A percentile compares a stretch with the other conserved stretches of the same genome.
Evolutionary conservation across 306 rosid species (phyloP).

Genomic region (Medicago lupulina): DNA sequence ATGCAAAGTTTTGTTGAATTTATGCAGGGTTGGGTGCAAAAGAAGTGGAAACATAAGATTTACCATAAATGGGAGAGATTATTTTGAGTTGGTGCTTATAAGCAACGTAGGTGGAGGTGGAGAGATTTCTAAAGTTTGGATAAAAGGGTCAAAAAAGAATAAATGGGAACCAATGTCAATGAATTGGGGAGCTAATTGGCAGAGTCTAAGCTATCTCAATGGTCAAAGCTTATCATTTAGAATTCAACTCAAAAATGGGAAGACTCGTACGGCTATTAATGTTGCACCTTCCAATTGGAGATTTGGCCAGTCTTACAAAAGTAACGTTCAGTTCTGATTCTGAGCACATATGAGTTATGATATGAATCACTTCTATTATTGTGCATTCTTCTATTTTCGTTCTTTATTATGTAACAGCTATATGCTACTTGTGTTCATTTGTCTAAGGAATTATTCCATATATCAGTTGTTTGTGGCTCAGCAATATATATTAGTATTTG

Average conservation of each 20-base stretch:
- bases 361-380: slow-evolving; percentile 1
- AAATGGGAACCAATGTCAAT: slow-evolving; percentile 66
- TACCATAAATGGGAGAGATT: slow-evolving; percentile 57
- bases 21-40: slow-evolving; percentile 59
- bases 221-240: slow-evolving; percentile 68
- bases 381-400: neutral
- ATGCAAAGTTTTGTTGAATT: neutral
- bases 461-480: slow-evolving; percentile 35
- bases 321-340: slow-evolving; percentile 37
- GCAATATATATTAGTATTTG: slow-evolving; percentile 37
- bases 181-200: slow-evolving; percentile 70
- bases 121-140: slow-evolving; percentile 62
- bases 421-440: no score
- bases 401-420: neutral
- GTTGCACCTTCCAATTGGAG: slow-evolving; percentile 61
- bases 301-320: slow-evolving; percentile 64
- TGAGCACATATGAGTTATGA: neutral
- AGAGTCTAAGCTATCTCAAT: slow-evolving; percentile 54
- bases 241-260: slow-evolving; percentile 55
- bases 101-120: slow-evolving; percentile 66
- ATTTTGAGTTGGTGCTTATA: slow-evolving; percentile 60
- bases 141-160: slow-evolving; percentile 57
- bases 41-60: slow-evolving; percentile 62
- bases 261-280: slow-evolving; percentile 43
- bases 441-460: neutral